These are phyloP conservation scores for Coprinopsis sp. DNA, from an alignment of 768 basidiomycete species.

Conservation along the genomic window DNA sequence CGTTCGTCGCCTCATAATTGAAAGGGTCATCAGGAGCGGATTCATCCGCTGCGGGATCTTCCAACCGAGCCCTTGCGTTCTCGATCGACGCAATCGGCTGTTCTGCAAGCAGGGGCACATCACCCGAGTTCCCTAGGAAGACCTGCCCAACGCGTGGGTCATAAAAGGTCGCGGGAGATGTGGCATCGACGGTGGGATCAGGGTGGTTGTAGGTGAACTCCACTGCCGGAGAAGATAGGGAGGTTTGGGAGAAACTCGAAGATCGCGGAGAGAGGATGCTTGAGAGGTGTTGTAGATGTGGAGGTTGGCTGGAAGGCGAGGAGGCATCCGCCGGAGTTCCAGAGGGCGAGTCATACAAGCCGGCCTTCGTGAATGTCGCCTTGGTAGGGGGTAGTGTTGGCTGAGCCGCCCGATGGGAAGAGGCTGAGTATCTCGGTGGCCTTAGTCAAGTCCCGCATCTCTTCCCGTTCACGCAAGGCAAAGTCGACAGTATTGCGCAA, in stretches of 20 bases:
- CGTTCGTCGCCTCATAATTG: constrained; percentile 36
- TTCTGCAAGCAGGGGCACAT: constrained; percentile 54
- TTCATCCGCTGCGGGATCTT: constrained; percentile 4
- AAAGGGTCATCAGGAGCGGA: constrained; percentile 36
- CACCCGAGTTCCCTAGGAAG: constrained; percentile 78
- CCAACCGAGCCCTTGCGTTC: constrained; percentile 10
- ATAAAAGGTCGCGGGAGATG: constrained; percentile 40
- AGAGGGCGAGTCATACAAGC: constrained; percentile 1
- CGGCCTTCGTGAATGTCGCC: neutral
- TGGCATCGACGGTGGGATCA: constrained; percentile 17
- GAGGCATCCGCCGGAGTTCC: constrained; percentile 1
- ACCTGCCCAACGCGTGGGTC: constrained; percentile 61
- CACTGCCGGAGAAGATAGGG: constrained; percentile 3
- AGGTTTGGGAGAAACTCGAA: constrained; percentile 4
- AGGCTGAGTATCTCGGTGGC: constrained; percentile 72
- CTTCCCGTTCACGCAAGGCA: constrained; percentile 78
- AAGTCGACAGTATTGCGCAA: constrained; percentile 70
- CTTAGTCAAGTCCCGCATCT: constrained; percentile 84
- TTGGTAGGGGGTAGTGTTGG: neutral
- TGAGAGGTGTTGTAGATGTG: constrained; percentile 13
- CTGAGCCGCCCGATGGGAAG: constrained; percentile 17
- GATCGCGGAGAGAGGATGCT: constrained; percentile 6
- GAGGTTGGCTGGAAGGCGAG: constrained; percentile 5
- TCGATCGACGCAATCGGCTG: neutral
- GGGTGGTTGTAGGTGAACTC: constrained; percentile 9